These are phyloP conservation scores for Diplotaxis tenuifolia DNA, from an alignment of 345 rosid genomes.

Conservation along the genomic window DNA sequence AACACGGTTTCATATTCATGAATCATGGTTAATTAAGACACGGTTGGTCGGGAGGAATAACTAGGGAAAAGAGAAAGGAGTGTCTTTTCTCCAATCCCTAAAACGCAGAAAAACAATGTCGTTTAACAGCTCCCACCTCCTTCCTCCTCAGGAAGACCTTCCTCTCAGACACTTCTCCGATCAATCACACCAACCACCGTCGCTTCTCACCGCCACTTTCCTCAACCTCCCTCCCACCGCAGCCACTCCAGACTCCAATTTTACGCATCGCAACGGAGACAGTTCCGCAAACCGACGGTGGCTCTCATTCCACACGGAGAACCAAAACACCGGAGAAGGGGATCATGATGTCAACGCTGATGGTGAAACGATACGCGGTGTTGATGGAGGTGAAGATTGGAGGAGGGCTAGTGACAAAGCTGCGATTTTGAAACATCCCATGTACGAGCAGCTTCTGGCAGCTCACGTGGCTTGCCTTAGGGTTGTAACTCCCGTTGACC, in stretches of 20 bases:
- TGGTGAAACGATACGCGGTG: neutral
- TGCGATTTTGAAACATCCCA: slow-evolving; percentile 77
- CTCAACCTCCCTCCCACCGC: slow-evolving; percentile 50
- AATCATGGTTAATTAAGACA: neutral
- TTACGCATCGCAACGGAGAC: slow-evolving; percentile 7
- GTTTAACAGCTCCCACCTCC: slow-evolving; percentile 33
- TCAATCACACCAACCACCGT: slow-evolving; percentile 40
- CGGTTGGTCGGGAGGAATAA: neutral
- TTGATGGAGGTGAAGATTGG: slow-evolving; percentile 56
- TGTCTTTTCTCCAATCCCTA: neutral
- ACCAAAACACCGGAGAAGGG: slow-evolving; percentile 39
- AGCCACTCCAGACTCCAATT: slow-evolving; percentile 12
- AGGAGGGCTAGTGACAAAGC: slow-evolving; percentile 69
- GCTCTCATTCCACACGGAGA: slow-evolving; percentile 53
- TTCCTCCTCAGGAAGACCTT: slow-evolving; percentile 45
- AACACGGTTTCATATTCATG: neutral
- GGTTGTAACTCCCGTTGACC: slow-evolving; percentile 94
- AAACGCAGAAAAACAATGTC: slow-evolving; percentile 36
- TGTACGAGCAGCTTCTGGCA: slow-evolving; percentile 85
- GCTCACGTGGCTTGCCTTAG: slow-evolving; percentile 87
- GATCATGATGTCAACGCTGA: slow-evolving; percentile 40
- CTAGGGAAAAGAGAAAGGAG: neutral
- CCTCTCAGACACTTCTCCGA: slow-evolving; percentile 68
- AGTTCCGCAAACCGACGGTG: slow-evolving; percentile 56
- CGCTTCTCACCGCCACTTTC: slow-evolving; percentile 52